These are phyloP conservation scores for Clonostachys chloroleuca DNA, from an alignment of 2,329 filamentous ascomycete genomes.

Conservation along the genomic window DNA sequence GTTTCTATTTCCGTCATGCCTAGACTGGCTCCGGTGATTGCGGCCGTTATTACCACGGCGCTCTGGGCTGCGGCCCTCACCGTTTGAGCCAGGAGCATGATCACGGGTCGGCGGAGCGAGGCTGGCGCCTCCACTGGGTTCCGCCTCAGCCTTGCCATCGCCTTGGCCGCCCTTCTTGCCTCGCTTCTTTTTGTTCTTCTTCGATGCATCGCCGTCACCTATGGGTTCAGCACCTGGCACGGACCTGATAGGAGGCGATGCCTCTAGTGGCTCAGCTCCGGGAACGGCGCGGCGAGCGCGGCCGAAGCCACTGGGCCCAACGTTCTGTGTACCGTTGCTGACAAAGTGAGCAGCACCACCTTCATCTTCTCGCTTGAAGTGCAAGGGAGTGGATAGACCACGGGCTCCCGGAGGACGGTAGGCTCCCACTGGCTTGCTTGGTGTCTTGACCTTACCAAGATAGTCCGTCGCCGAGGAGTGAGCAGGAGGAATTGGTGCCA, in stretches of 20 bases:
- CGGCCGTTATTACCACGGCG: conserved; percentile 43
- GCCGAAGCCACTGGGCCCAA: conserved; percentile 76
- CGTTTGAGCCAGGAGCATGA: conserved; percentile 29
- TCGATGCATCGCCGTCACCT: conserved; percentile 70
- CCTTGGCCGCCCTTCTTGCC: conserved; percentile 83
- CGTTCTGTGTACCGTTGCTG: conserved; percentile 71
- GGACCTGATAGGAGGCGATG: conserved; percentile 62
- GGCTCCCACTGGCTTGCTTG: conserved; percentile 93
- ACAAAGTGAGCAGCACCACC: conserved; percentile 82
- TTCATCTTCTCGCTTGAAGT: conserved; percentile 97
- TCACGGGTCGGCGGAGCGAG: conserved; percentile 41
- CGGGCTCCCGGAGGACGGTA: conserved; percentile 94
- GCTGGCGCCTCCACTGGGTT: conserved; percentile 38
- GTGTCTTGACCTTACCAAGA: conserved; percentile 83
- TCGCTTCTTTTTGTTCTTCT: conserved; percentile 98
- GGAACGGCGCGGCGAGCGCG: conserved; percentile 73
- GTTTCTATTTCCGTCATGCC: conserved; percentile 41
- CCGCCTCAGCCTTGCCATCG: conserved; percentile 41
- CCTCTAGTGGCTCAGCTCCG: conserved; percentile 72
- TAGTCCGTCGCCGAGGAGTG: conserved; percentile 81
- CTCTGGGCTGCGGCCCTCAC: conserved; percentile 61
- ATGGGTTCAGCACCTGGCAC: conserved; percentile 59
- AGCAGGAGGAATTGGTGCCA: conserved; percentile 69
- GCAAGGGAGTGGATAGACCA: conserved; percentile 80
- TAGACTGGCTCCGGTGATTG: conserved; percentile 53